phyloP scores from a whole-genome alignment of 2,329 filamentous ascomycete genomes.

The Fusarium neocosmosporiellum region DNA sequence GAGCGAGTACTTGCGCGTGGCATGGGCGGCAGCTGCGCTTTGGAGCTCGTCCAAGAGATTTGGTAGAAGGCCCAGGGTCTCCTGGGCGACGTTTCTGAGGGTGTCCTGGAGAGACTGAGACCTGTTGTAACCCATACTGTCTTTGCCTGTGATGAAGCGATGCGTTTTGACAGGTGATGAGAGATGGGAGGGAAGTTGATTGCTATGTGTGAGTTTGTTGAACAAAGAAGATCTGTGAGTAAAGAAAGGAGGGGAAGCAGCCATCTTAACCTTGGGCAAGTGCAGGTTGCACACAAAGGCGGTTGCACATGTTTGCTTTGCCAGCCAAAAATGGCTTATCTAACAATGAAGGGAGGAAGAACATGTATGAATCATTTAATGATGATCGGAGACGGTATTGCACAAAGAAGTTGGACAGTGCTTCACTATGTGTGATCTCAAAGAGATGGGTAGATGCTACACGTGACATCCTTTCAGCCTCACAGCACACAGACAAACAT shows the following conservation, averaged over 20 bases:
- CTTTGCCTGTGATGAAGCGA: background rate
- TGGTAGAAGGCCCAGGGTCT: constrained; percentile 8
- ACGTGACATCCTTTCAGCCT: background rate
- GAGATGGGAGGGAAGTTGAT: background rate
- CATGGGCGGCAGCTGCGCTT: background rate
- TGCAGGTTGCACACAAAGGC: background rate
- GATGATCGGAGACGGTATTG: background rate
- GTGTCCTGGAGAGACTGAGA: background rate
- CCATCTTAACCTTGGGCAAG: background rate
- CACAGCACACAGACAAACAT: background rate
- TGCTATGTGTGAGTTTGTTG: background rate
- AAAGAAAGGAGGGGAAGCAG: background rate
- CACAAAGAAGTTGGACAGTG: background rate
- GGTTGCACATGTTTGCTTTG: background rate
- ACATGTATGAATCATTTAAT: background rate
- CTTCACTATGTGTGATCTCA: background rate
- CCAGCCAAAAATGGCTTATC: background rate
- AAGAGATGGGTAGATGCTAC: background rate
- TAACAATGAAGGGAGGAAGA: background rate
- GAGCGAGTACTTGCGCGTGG: background rate
- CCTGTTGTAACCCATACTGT: background rate
- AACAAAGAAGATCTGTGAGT: background rate
- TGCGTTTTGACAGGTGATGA: background rate
- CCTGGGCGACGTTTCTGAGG: constrained; percentile 7
- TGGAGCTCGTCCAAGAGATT: background rate